Evolutionary conservation across 1,139 yeast species (phyloP).

Genomic region (Suhomyces kunorum): DNA sequence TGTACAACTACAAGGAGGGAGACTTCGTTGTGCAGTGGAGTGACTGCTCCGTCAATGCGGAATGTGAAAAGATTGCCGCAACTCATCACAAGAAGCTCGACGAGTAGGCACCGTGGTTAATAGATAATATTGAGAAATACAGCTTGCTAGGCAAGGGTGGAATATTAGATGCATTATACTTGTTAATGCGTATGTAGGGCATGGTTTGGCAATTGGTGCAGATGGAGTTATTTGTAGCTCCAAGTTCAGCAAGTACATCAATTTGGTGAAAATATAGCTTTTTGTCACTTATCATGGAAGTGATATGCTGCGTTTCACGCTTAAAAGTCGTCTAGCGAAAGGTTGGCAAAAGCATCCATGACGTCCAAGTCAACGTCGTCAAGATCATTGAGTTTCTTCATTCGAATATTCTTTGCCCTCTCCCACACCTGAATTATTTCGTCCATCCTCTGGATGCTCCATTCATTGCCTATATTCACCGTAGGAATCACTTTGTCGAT

Average conservation of each 20-base stretch:
- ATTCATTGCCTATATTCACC: conserved; percentile 56
- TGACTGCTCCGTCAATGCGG: conserved; percentile 48
- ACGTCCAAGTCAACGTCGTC: conserved; percentile 1
- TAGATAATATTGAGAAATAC: neutral
- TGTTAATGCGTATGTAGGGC: too few species aligned
- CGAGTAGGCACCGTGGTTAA: neutral
- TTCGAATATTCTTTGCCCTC: conserved; percentile 15
- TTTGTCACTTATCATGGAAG: too few species aligned
- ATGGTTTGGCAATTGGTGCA: too few species aligned
- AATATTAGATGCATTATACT: neutral
- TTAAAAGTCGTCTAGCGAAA: conserved; percentile 15
- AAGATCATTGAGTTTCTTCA: neutral
- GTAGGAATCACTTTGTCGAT: conserved; percentile 71
- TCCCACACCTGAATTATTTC: conserved; percentile 53
- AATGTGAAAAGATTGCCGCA: conserved; percentile 54
- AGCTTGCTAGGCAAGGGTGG: neutral
- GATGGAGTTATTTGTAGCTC: neutral
- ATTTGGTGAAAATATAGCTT: too few species aligned
- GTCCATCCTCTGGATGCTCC: conserved; percentile 40
- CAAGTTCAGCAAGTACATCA: too few species aligned
- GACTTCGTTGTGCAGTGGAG: conserved; percentile 66
- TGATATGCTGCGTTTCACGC: too few species aligned
- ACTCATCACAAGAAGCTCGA: conserved; percentile 25
- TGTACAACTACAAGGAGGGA: conserved; percentile 53
- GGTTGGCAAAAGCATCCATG: conserved; percentile 8